Base-by-base conservation (phyloP, 164 flowering plant species). In the Sedum album region DNA sequence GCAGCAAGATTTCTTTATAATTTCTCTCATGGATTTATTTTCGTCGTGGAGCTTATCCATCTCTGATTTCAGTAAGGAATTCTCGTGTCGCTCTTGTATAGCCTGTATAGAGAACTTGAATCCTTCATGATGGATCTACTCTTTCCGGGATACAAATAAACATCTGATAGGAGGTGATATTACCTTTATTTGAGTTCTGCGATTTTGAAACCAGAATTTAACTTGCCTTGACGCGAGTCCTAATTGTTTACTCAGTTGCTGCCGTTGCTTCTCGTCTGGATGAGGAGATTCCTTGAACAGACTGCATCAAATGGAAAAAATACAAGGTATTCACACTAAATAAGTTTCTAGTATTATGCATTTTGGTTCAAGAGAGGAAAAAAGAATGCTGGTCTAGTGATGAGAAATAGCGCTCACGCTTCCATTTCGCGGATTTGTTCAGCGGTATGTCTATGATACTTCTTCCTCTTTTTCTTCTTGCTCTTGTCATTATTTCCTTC, bases 181-280 rank as follows among this genome's bases (percentile, higher is more conserved):
- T 66, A 93, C 98, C 97, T 95, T 95, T 76, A 95, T 89, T 73
- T 95, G 99, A 30, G 99, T 95, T 62, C 99, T 82, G 9, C 99
- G 95, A 71, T 95, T 95, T 82, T 95, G 99, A 73, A 95, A 95
- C 99, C 99, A 95, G 77, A 95, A 95, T 79, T 95, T 95, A 81
- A 95, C 93, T 79, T 95, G 99, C 71, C 96, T 83, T 6, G 99
- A 96, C 71, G 91, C 87, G 66, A 95, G 96, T n/a, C 99, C 98
- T 74, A 95, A 71, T 77, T 89, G 86, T 74, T 90, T 92, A 84
- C 99, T 95, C 31, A 95, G 80, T 61, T 92, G 93, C 66, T 89
- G 97, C 76, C 99, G 88, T 76, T 95, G 99, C 82, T 90, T 95
- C 83, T 95, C 99, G 76, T 95, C 99, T n/a, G 99, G 99, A 76